A percentile compares a stretch with the other conserved stretches of the same genome.
phyloP scores from a whole-genome alignment of 2,329 filamentous ascomycete genomes.

The Arthrobotrys entomopaga region DNA sequence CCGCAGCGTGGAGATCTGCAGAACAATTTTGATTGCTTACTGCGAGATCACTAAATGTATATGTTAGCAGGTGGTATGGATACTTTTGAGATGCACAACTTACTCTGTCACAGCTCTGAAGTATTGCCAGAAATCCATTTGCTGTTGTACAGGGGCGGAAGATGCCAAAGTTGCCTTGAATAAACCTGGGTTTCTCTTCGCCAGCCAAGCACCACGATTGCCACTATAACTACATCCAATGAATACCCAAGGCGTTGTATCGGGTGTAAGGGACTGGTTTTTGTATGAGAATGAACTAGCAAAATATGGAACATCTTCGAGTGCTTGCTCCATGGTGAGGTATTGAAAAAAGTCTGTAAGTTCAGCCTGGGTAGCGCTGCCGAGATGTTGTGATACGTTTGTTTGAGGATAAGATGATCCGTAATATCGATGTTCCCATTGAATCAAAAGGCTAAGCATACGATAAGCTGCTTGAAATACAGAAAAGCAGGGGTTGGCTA shows the following conservation, averaged over 20 bases:
- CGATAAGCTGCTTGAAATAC: not conserved
- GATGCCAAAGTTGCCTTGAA: slow-evolving; percentile 56
- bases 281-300: slow-evolving; percentile 62
- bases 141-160: slow-evolving; percentile 60
- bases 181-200: slow-evolving; percentile 56
- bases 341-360: slow-evolving; percentile 60
- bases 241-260: slow-evolving; percentile 37
- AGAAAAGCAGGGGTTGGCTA: not conserved
- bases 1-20: slow-evolving; percentile 50
- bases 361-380: slow-evolving; percentile 57
- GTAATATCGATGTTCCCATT: slow-evolving; percentile 60
- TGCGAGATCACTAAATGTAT: slow-evolving; percentile 1
- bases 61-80: not conserved
- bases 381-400: slow-evolving; percentile 44
- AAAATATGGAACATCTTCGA: slow-evolving; percentile 63
- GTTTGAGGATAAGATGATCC: slow-evolving; percentile 61
- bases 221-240: slow-evolving; percentile 56
- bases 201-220: slow-evolving; percentile 56
- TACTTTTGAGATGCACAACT: not conserved
- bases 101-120: slow-evolving; percentile 61
- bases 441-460: slow-evolving; percentile 52
- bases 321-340: slow-evolving; percentile 62
- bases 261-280: slow-evolving; percentile 56
- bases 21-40: slow-evolving; percentile 48
- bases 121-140: slow-evolving; percentile 62